Conservation (phyloP, 2,329 filamentous ascomycete species). For the Fusarium fracticaudum region DNA sequence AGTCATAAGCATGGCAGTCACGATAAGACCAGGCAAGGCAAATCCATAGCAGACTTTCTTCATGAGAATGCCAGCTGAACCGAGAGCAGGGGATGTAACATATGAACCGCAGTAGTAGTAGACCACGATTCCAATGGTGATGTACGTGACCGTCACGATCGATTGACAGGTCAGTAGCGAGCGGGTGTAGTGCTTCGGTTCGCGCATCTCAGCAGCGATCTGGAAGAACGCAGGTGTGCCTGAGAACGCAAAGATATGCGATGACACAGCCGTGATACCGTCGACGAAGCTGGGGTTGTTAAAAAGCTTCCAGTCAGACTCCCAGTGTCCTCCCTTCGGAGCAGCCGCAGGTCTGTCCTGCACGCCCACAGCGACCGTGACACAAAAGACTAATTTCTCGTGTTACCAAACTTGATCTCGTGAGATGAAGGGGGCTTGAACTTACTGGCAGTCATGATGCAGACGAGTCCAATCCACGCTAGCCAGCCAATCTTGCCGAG, state of each 20-base stretch:
- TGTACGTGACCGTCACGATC: slow-evolving; percentile 46
- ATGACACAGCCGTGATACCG: slow-evolving; percentile 45
- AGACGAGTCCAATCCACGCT: slow-evolving; percentile 42
- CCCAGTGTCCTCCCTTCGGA: slow-evolving; percentile 33
- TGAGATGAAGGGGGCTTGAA: background rate
- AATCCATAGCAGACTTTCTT: slow-evolving; percentile 57
- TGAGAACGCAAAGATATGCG: slow-evolving; percentile 50
- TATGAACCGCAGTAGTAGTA: slow-evolving; percentile 58
- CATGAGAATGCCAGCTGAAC: slow-evolving; percentile 52
- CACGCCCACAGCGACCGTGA: slow-evolving; percentile 26
- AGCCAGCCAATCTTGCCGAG: slow-evolving; percentile 48
- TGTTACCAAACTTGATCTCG: background rate
- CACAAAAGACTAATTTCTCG: slow-evolving; percentile 16
- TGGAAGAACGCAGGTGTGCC: slow-evolving; percentile 49
- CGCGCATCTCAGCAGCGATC: slow-evolving; percentile 47
- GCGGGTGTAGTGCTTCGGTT: slow-evolving; percentile 38
- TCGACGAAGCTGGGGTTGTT: slow-evolving; percentile 45
- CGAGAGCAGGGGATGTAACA: slow-evolving; percentile 57
- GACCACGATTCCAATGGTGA: slow-evolving; percentile 50
- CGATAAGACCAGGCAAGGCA: slow-evolving; percentile 43
- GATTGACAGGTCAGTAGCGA: slow-evolving; percentile 36
- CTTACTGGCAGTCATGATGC: slow-evolving; percentile 32
- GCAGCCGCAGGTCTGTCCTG: slow-evolving; percentile 29
- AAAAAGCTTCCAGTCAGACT: slow-evolving; percentile 45
- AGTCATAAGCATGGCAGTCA: slow-evolving; percentile 36